Conservation (phyloP, 139 green algal species). For the Deuterostichococcus epilithicus region DNA sequence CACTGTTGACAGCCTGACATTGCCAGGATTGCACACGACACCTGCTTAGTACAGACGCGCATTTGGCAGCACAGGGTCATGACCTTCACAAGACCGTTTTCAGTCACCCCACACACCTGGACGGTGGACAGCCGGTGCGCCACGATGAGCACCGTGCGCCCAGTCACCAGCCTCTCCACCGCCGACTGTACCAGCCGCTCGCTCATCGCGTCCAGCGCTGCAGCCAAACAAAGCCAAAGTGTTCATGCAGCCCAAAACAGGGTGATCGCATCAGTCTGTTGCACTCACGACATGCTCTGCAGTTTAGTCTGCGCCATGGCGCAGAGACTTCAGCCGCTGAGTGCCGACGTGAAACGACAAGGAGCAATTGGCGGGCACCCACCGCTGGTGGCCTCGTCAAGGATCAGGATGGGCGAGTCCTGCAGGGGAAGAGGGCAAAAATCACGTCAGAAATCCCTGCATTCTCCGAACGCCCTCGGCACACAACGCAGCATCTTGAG, state of each 20-base stretch:
- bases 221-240: not conserved
- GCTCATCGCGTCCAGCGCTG: constrained; percentile 42
- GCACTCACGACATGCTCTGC: not conserved
- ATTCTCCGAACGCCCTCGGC: not conserved
- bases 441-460: not conserved
- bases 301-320: too few relatives aligned
- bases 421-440: constrained; percentile 4
- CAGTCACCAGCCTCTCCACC: constrained; percentile 44
- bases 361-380: too few relatives aligned
- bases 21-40: not conserved
- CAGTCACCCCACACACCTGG: constrained; percentile 23
- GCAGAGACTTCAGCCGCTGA: too few relatives aligned
- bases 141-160: constrained; percentile 58
- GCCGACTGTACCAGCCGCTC: constrained; percentile 52
- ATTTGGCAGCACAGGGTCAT: not conserved
- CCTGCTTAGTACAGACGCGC: not conserved
- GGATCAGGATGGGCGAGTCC: constrained; percentile 58
- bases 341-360: too few relatives aligned
- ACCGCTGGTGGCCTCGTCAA: constrained; percentile 57
- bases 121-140: constrained; percentile 73
- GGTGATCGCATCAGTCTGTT: not conserved
- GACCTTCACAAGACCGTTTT: not conserved
- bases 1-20: not conserved
- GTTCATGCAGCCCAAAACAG: too few relatives aligned
- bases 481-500: not conserved